Base-by-base conservation (phyloP, 768 basidiomycete species). In the Tulasnella sp. region DNA sequence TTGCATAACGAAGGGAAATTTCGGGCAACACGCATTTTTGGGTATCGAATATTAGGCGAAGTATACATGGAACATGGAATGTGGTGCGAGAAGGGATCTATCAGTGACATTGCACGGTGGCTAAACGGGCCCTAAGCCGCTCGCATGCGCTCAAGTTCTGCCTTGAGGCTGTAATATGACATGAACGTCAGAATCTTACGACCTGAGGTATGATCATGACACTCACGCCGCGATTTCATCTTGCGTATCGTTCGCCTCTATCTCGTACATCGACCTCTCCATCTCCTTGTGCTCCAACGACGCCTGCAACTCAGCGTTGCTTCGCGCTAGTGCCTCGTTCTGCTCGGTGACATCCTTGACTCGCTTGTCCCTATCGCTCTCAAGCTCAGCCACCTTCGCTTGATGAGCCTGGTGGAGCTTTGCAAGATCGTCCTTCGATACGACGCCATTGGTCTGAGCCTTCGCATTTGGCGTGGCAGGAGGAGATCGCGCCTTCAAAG, bases 391-490 rank as follows among this genome's bases (percentile, higher is more conserved):
- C 63, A 92, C 68, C 73, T 85, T 91, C 62, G 84, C 74, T 68
- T 85, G 87, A 69, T 92, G 90, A 4, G 90, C 90, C 68, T 88
- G 85, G 63, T 92, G 85, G 66, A 87, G 71, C 66, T 76, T 79
- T 68, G 82, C 80, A 42, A 92, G 71, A 58, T 92, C 88, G 63
- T 88, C 87, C 64, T 81, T 83, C 34, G 86, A 79, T 7, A 88
- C 80, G 15, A 75, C 72, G 49, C 74, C 70, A 31, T 75, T 68
- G 43, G 71, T 68, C 21, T 70, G 66, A 1, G 68, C 71, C 61
- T 84, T 85, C 3, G 62, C 49, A 15, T 63, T 56, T 4, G 63
- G 67, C 22, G 65, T 62, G 31, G 62, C 60, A 8, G 65, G 65
- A 61, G 70, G 78, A 70, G 78, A 45, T 25, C 41, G 22, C 12